These are phyloP conservation scores for Coelastrella sp. DNA, from an alignment of 139 green algal genomes.

Conservation along the genomic window DNA sequence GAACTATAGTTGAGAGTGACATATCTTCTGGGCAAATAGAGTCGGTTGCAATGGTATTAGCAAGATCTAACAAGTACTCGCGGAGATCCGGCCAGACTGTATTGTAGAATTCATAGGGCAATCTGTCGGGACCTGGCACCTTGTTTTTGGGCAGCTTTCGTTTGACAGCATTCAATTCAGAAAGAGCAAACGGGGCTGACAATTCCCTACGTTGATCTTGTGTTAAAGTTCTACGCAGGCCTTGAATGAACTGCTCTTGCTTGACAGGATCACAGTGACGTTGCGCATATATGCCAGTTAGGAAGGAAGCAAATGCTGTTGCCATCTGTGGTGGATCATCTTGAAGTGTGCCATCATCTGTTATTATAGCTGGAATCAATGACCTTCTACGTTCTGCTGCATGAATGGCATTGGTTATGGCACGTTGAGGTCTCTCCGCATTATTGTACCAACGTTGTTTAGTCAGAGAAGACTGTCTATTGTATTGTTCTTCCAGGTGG, in stretches of 20 bases:
- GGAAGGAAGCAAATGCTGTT: neutral
- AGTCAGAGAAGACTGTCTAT: neutral
- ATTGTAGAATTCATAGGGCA: conserved; percentile 1
- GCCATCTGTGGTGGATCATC: neutral
- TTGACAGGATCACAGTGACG: neutral
- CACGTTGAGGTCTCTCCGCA: neutral
- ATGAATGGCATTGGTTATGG: neutral
- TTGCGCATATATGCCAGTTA: neutral
- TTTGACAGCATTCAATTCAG: neutral
- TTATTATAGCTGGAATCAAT: neutral
- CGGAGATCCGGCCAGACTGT: neutral
- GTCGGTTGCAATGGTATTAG: neutral
- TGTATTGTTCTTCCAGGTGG: neutral
- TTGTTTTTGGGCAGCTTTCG: neutral
- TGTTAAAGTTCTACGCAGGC: neutral
- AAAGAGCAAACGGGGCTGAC: neutral
- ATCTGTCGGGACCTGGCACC: neutral
- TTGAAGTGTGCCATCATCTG: neutral
- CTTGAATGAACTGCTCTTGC: neutral
- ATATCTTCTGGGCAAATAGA: neutral
- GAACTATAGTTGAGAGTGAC: neutral
- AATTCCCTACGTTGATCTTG: neutral
- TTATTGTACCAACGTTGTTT: conserved; percentile 22
- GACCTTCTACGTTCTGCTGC: neutral
- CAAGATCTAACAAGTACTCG: neutral